Evolutionary conservation across 176 grass and related monocot genomes (phyloP), one percentile per base, ranked within the genome.

Genomic region (Bromus sterilis): DNA sequence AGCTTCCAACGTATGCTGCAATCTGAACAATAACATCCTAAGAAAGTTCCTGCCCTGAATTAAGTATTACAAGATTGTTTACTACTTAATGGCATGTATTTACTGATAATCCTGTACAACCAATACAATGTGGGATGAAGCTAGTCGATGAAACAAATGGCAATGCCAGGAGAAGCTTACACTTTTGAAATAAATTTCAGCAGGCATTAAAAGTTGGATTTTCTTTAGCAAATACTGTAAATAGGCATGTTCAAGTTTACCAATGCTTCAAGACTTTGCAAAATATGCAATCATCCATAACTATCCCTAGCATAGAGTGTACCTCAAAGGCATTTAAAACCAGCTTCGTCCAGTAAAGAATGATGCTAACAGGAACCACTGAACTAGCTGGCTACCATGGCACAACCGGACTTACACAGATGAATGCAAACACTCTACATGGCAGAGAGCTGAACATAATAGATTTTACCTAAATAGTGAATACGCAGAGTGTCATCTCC

Each of bases 381-480:
- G 2, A 46, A 82, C 20, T 4, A 74, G 42, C 56, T 74, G 55
- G 12, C 56, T 82, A 74, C 7, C 8, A 72, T 41, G 41, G 8
- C 23, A 72, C 21, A 82, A 26, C 20, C 1, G 3, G 29, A 24
- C 59, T 62, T 43, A 30, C 29, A 73, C 2, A 53, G 14, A 75
- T 33, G 33, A 12, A 70, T 42, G 20, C 9, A 56, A 78, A 26
- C 56, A 83, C 13, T 82, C 21, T 18, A 72, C 11, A 73, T 46
- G 56, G 30, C 62, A 80, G 40, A 80, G 11, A 80, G 34, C 55
- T 80, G 16, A 9, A 20, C 25, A 56, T 23, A 61, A 88, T 28
- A 81, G n/a, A 61, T 53, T 20, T 84, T 94, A 98, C 96, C 96
- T 98, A 98, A 93, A 87, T 98, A 98, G 75, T 98, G 96, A 88